Evolutionary conservation across 2,329 filamentous ascomycete genomes (phyloP), one percentile per base, ranked within the genome.

Genomic region (Sphaerulina vaccinii): DNA sequence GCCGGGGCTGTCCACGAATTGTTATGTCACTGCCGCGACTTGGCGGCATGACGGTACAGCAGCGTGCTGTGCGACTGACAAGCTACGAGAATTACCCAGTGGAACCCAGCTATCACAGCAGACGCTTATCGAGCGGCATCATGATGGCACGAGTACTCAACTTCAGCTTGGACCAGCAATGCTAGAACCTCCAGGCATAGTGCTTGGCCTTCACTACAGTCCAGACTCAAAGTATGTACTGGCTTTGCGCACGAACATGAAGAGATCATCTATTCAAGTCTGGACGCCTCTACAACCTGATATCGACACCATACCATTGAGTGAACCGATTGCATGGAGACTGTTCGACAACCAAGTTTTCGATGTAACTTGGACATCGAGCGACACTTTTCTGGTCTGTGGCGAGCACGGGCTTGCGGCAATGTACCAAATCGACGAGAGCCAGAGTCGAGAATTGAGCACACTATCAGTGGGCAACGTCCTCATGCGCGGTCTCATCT

Each of bases 311-410:
- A 24, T 19, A 18, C 48, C 50, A n/a, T 32, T 51, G 15, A 65
- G 64, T 18, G 69, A 73, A 22, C 71, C 73, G 4, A 62, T 71
- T 3, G 65, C 64, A 4, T 74, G 70, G 68, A 68, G 66, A 19
- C 65, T 70, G 15, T 74, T 74, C 42, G 70, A 73, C 18, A 66
- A 68, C 3, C 66, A 66, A 47, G 68, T 75, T 1, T 64, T 71
- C 21, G 75, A 76, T 51, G 74, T 71, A 1, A 67, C 69, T 10
- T 77, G 75, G 74, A 71, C 70, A 35, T 70, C 63, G 38, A 69
- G 73, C 11, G 67, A 70, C 2, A 65, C 65, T 1, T 75, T 78
- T 54, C 65, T 73, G 8, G 71, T 76, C 9, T 74, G 71, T 47
- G 74, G 75, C 9, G 68, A 70, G 7, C 62, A 69, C 15, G 60